phyloP scores from a whole-genome alignment of 192 early-diverging fungal genomes.

The Coemansia sp. region DNA sequence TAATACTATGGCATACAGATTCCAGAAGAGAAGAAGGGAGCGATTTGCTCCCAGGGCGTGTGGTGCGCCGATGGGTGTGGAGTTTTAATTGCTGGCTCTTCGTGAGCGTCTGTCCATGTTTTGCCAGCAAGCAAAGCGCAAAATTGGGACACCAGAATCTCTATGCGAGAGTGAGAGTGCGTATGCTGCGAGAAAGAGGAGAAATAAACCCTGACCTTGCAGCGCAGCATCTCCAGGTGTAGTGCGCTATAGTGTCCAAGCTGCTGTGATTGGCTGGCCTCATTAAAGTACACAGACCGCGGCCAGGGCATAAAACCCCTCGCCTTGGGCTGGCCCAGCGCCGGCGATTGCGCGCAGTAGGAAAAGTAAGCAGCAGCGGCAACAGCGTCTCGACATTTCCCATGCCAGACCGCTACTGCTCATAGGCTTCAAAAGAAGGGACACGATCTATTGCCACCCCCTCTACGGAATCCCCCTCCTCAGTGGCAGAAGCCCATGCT shows the following conservation, averaged over 20 bases:
- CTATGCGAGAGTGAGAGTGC: background rate
- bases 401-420: background rate
- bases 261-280: conserved; percentile 3
- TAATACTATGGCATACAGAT: background rate
- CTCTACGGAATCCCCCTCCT: background rate
- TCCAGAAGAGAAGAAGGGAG: conserved; percentile 4
- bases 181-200: background rate
- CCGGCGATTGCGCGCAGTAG: background rate
- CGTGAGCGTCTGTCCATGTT: background rate
- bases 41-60: background rate
- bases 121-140: background rate
- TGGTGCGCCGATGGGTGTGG: background rate
- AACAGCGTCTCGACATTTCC: background rate
- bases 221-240: background rate
- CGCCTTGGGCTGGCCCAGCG: too few species aligned
- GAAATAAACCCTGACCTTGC: conserved; percentile 8
- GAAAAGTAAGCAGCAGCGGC: background rate
- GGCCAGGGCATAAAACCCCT: background rate
- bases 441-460: background rate
- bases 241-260: background rate
- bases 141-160: background rate
- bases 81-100: background rate
- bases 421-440: background rate
- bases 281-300: background rate
- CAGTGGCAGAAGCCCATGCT: background rate